phyloP scores from a whole-genome alignment of 345 rosid species.

The Iberis pinnata region DNA sequence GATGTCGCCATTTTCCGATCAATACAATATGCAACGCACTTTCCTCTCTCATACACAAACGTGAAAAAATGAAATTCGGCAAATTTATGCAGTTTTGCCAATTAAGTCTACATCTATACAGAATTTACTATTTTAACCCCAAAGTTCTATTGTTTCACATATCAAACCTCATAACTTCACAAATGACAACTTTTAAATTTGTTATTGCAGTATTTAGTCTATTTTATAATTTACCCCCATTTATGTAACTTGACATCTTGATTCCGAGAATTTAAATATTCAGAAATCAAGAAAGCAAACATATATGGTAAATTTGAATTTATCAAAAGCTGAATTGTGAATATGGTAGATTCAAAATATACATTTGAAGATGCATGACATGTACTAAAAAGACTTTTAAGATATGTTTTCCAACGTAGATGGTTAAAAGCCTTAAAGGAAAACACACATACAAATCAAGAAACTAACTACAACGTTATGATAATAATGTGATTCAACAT shows the following conservation, averaged over 20 bases:
- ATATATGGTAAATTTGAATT: not conserved
- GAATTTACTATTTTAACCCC: not conserved
- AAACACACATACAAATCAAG: conserved; percentile 11
- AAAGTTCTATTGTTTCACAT: not conserved
- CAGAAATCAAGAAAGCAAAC: not conserved
- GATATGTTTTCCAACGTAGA: not conserved
- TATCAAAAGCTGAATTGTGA: conserved; percentile 12
- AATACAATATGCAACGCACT: too few relatives aligned
- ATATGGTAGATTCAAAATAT: conserved; percentile 13
- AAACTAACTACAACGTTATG: conserved; percentile 24
- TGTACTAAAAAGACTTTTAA: not conserved
- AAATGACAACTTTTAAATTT: too few relatives aligned
- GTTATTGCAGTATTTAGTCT: too few relatives aligned
- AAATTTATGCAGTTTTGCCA: not conserved
- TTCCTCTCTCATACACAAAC: not conserved
- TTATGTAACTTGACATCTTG: too few relatives aligned
- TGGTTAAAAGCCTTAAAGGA: conserved; percentile 17
- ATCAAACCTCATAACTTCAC: not conserved
- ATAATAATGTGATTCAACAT: conserved; percentile 14
- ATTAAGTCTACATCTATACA: not conserved
- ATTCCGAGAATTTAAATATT: not conserved
- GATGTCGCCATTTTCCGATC: conserved; percentile 32
- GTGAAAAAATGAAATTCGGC: not conserved
- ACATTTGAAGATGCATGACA: conserved; percentile 23
- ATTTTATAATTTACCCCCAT: too few relatives aligned